Evolutionary conservation across 108 stramenopile genomes (phyloP).

Genomic region (Mediolabrus comicus): DNA sequence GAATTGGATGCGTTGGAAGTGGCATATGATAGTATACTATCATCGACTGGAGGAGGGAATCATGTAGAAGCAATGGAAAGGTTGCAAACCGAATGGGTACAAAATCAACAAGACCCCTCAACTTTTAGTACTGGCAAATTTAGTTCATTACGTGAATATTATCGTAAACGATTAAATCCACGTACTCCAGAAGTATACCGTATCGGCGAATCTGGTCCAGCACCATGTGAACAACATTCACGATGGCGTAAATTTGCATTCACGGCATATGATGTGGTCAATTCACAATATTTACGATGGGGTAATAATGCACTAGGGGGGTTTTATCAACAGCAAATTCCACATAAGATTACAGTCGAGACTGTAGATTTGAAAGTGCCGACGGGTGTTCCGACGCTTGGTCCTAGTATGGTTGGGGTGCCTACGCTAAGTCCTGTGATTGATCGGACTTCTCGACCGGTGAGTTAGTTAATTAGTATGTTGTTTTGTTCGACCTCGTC

Average conservation of each 20-base stretch:
- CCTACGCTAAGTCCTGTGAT: neutral
- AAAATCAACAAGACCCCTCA: conserved; percentile 32
- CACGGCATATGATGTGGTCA: conserved; percentile 38
- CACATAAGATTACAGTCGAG: conserved; percentile 27
- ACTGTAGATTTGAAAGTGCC: conserved; percentile 14
- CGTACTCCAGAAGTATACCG: conserved; percentile 28
- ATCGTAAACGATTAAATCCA: conserved; percentile 39
- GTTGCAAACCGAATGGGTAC: conserved; percentile 21
- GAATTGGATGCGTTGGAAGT: conserved; percentile 34
- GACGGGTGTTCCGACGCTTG: neutral
- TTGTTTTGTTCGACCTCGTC: too few relatives aligned
- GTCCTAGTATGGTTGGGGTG: neutral
- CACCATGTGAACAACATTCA: conserved; percentile 25
- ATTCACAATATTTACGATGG: conserved; percentile 33
- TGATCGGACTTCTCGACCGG: neutral
- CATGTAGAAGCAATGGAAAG: conserved; percentile 10
- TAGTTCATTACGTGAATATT: conserved; percentile 33
- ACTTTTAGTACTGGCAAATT: conserved; percentile 26
- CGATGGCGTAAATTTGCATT: conserved; percentile 49
- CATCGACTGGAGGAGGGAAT: neutral
- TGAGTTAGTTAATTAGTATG: neutral
- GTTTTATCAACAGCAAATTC: conserved; percentile 15
- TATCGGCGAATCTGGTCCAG: conserved; percentile 38
- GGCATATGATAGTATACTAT: conserved; percentile 10
- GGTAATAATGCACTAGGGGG: conserved; percentile 25